phyloP scores from a whole-genome alignment of 2,329 filamentous ascomycete species.

The Chaetomium globosum region DNA sequence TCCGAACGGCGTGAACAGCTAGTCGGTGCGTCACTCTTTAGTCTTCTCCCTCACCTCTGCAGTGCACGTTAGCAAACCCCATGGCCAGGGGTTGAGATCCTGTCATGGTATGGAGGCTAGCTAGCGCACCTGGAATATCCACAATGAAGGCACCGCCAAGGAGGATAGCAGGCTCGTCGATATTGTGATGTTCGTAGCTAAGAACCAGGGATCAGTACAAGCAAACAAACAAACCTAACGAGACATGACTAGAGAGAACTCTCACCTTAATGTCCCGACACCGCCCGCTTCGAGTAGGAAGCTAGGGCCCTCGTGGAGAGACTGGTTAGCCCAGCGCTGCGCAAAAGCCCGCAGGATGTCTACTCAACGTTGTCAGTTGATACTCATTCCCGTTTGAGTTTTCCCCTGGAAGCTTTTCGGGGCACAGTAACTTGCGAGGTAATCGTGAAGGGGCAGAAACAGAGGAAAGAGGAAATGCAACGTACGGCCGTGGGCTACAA shows the following conservation, averaged over 20 bases:
- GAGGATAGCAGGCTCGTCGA: conserved; percentile 78
- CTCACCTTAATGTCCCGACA: conserved; percentile 73
- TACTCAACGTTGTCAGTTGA: neutral
- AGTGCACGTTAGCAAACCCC: conserved; percentile 1
- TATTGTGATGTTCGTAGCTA: conserved; percentile 77
- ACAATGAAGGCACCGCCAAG: conserved; percentile 72
- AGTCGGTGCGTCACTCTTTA: neutral
- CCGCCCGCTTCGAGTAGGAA: conserved; percentile 89
- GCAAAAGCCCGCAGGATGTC: conserved; percentile 79
- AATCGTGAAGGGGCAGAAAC: neutral
- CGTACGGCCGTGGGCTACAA: conserved; percentile 83
- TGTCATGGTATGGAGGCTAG: neutral
- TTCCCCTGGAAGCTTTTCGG: neutral
- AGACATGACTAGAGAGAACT: conserved; percentile 19
- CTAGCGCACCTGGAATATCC: conserved; percentile 38
- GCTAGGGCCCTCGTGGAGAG: conserved; percentile 72
- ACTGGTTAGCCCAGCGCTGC: conserved; percentile 78
- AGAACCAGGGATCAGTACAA: neutral
- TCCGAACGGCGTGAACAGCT: neutral
- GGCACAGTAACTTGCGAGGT: neutral
- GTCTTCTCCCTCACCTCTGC: conserved; percentile 12
- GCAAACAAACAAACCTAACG: conserved; percentile 14
- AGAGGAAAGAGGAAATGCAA: neutral
- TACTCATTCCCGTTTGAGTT: too few relatives aligned
- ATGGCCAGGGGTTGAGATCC: neutral